Percentiles rank a stretch among this genome's conserved stretches.
phyloP scores from a whole-genome alignment of 495 filamentous ascomycete genomes.

The Clavariopsis aquatica region DNA sequence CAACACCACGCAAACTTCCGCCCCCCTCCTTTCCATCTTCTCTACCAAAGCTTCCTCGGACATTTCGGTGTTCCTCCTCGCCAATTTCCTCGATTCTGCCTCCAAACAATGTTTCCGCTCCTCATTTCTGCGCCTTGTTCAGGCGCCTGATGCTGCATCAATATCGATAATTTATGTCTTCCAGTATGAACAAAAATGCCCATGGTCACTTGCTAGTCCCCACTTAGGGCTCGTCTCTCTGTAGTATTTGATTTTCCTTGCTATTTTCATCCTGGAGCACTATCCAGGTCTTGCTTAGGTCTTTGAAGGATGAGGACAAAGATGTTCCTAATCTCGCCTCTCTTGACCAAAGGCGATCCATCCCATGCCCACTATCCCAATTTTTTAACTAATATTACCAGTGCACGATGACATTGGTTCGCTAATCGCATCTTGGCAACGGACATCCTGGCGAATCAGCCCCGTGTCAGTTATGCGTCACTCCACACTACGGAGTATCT shows the following conservation, averaged over 20 bases:
- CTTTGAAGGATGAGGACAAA: too few species aligned
- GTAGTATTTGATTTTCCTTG: too few species aligned
- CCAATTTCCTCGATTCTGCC: neutral
- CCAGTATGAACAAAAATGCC: too few species aligned
- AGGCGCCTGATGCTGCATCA: neutral
- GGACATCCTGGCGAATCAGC: neutral
- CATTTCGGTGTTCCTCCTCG: neutral
- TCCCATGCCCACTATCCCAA: neutral
- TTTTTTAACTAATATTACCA: neutral
- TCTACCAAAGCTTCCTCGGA: neutral
- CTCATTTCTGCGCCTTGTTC: neutral
- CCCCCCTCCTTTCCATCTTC: neutral
- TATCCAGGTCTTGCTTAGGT: too few species aligned
- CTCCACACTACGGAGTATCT: neutral
- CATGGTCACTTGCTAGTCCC: too few species aligned
- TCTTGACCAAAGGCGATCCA: too few species aligned
- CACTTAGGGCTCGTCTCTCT: too few species aligned
- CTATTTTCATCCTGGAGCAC: too few species aligned
- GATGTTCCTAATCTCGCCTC: too few species aligned
- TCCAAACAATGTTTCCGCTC: neutral
- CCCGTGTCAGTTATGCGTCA: neutral
- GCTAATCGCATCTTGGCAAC: neutral
- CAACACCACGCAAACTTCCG: neutral
- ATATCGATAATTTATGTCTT: too few species aligned
- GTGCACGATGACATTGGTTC: neutral